Percentiles rank a stretch among this genome's conserved stretches.
phyloP scores from a whole-genome alignment of 2,329 filamentous ascomycete genomes.

The Fusarium luffae region DNA sequence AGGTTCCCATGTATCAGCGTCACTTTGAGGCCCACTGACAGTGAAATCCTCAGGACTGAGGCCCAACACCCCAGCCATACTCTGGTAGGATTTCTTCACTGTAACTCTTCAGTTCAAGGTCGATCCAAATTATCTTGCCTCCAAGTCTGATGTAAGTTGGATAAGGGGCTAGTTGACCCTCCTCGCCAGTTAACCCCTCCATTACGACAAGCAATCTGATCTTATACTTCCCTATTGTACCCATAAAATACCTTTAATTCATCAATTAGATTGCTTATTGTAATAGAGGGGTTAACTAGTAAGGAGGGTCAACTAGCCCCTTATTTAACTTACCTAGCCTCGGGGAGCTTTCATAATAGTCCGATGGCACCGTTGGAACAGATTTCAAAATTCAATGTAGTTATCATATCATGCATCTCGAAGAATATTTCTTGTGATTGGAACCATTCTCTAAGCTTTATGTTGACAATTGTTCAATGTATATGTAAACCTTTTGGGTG shows the following conservation, averaged over 20 bases:
- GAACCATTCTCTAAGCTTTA: neutral
- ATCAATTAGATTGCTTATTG: no score
- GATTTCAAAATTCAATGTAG: neutral
- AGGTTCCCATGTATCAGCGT: no score
- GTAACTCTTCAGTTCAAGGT: neutral
- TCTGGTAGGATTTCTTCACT: neutral
- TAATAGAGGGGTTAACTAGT: no score
- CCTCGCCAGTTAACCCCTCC: no score
- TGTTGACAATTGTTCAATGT: neutral
- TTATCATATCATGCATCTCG: neutral
- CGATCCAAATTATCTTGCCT: neutral
- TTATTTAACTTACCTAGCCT: neutral
- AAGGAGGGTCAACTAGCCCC: no score
- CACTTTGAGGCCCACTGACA: neutral
- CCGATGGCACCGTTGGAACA: no score
- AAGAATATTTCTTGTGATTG: neutral
- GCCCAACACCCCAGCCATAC: neutral
- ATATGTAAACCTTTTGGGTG: neutral
- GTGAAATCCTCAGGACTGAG: neutral
- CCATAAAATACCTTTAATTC: no score
- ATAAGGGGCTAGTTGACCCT: no score
- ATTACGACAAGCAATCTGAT: no score
- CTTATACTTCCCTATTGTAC: no score
- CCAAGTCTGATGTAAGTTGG: neutral
- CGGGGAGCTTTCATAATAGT: neutral